phyloP scores from a whole-genome alignment of 2,329 filamentous ascomycete species.

The Trichoderma polysporum region DNA sequence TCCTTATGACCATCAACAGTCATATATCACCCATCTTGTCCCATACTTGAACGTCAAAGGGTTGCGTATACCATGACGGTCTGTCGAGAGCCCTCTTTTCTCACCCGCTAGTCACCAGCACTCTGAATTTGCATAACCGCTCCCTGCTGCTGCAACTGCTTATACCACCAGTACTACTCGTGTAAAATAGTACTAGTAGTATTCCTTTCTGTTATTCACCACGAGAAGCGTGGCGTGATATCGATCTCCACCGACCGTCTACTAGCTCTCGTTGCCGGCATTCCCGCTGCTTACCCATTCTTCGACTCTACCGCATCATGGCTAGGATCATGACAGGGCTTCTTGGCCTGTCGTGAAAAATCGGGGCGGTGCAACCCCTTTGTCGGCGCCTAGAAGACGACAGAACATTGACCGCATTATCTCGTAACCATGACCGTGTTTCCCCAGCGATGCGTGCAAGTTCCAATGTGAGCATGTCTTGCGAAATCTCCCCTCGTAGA shows the following conservation, averaged over 20 bases:
- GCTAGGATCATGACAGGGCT: conserved; percentile 2
- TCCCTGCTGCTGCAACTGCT: background rate
- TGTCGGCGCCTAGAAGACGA: background rate
- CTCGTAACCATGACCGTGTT: background rate
- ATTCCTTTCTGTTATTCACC: background rate
- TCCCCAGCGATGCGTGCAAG: background rate
- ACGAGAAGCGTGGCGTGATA: conserved; percentile 18
- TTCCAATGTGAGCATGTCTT: background rate
- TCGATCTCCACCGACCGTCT: conserved; percentile 15
- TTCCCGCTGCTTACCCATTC: conserved; percentile 13
- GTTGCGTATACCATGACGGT: background rate
- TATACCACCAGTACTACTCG: too few species aligned
- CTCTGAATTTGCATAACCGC: background rate
- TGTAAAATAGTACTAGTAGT: background rate
- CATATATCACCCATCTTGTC: conserved; percentile 11
- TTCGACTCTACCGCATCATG: background rate
- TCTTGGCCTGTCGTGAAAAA: conserved; percentile 3
- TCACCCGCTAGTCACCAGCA: background rate
- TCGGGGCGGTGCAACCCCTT: conserved; percentile 19
- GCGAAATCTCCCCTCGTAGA: background rate
- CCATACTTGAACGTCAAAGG: background rate
- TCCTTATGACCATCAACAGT: background rate
- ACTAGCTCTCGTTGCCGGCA: conserved; percentile 6
- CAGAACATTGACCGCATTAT: background rate
- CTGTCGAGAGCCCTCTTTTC: background rate